Evolutionary conservation across 108 stramenopile species (phyloP).

Genomic region (Fragilaria radians): DNA sequence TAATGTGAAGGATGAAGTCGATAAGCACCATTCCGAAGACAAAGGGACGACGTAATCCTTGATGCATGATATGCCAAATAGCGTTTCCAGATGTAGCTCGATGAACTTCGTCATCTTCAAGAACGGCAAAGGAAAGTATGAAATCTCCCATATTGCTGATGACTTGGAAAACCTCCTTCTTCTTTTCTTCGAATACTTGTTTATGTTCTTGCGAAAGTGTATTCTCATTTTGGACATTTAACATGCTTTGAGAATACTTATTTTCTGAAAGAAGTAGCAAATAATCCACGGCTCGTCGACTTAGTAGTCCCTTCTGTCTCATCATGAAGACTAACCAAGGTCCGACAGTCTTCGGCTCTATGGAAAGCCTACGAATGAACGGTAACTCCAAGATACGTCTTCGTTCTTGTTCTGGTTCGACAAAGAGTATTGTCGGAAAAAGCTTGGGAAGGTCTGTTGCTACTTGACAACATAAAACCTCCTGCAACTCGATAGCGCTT

Average conservation of each 20-base stretch:
- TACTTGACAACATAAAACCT: constrained; percentile 1
- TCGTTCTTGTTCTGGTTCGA: constrained; percentile 14
- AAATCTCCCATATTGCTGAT: constrained; percentile 11
- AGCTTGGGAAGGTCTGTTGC: constrained; percentile 7
- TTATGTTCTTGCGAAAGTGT: background rate
- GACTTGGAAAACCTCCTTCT: constrained; percentile 6
- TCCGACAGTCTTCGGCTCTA: constrained; percentile 11
- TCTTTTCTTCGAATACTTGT: constrained; percentile 4
- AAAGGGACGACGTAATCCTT: constrained; percentile 14
- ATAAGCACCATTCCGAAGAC: constrained; percentile 18
- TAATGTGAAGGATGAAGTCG: constrained; percentile 22
- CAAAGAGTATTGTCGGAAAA: constrained; percentile 12
- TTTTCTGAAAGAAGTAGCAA: constrained; percentile 4
- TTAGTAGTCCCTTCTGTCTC: constrained; percentile 5
- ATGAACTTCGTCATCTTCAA: constrained; percentile 9
- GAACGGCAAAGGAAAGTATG: constrained; percentile 18
- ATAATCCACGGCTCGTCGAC: constrained; percentile 10
- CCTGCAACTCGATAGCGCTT: background rate
- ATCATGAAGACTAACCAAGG: constrained; percentile 27
- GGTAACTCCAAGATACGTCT: constrained; percentile 10
- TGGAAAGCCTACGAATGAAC: constrained; percentile 9
- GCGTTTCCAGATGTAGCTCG: constrained; percentile 14
- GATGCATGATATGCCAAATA: constrained; percentile 21
- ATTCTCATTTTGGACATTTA: background rate
- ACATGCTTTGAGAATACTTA: background rate